Conservation (phyloP, 2,329 filamentous ascomycete genomes). For the Aureobasidium sp. region DNA sequence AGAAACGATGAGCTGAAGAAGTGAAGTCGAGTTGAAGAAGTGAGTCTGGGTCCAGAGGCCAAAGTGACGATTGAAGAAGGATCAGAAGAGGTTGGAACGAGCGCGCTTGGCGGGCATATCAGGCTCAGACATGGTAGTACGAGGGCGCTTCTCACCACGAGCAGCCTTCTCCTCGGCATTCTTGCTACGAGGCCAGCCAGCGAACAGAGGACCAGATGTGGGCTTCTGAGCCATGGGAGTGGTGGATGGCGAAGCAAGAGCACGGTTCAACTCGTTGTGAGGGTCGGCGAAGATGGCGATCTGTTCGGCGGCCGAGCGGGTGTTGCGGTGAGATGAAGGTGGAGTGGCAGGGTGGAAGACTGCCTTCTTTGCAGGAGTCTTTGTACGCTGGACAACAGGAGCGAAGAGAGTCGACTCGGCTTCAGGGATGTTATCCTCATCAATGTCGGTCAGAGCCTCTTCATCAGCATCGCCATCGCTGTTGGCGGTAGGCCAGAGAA, state of each 20-base stretch:
- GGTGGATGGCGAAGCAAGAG: conserved; percentile 4
- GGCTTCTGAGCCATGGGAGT: conserved; percentile 22
- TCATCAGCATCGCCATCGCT: conserved; percentile 62
- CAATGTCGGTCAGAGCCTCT: conserved; percentile 62
- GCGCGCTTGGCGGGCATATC: conserved; percentile 16
- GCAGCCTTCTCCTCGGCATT: not conserved
- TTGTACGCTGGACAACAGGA: conserved; percentile 27
- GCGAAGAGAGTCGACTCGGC: conserved; percentile 31
- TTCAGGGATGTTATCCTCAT: conserved; percentile 24
- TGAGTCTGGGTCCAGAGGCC: not conserved
- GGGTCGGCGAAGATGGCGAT: conserved; percentile 20
- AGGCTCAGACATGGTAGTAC: not conserved
- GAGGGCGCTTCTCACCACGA: conserved; percentile 11
- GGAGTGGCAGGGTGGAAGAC: conserved; percentile 65
- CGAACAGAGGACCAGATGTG: conserved; percentile 64
- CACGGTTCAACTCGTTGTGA: not conserved
- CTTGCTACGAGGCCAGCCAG: conserved; percentile 74
- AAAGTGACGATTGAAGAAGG: not conserved
- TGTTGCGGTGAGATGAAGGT: conserved; percentile 67
- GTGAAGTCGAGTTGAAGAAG: not conserved
- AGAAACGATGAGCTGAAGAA: not conserved
- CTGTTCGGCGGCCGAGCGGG: conserved; percentile 52
- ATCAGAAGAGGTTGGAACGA: not conserved
- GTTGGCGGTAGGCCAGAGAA: conserved; percentile 66
- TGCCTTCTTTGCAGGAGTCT: conserved; percentile 18